Conservation (phyloP, 1,139 yeast genomes). For the Pichia sp. region DNA sequence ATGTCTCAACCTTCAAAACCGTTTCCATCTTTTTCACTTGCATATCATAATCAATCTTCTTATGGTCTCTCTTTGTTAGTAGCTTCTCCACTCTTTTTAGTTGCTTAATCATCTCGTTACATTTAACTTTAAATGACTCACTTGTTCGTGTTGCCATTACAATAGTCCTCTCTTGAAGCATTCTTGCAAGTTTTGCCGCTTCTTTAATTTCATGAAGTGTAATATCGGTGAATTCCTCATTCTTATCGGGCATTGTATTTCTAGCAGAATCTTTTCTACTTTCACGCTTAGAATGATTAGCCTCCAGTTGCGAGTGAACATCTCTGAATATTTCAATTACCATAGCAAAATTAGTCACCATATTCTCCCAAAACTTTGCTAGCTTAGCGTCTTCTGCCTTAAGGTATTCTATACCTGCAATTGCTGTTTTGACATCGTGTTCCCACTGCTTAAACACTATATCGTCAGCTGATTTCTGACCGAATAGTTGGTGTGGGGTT, state of each 20-base stretch:
- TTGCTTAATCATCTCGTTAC: constrained; percentile 35
- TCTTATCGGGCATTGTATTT: constrained; percentile 11
- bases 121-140: constrained; percentile 29
- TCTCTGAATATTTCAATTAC: constrained; percentile 31
- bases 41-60: constrained; percentile 37
- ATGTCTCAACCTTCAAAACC: constrained; percentile 29
- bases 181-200: constrained; percentile 27
- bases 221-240: constrained; percentile 22
- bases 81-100: constrained; percentile 35
- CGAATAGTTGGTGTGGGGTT: constrained; percentile 28
- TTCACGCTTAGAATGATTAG: too few relatives aligned
- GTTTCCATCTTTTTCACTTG: constrained; percentile 35
- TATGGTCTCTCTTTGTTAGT: constrained; percentile 38
- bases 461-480: constrained; percentile 32
- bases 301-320: constrained; percentile 28
- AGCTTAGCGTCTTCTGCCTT: constrained; percentile 32
- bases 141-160: constrained; percentile 30
- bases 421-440: constrained; percentile 36
- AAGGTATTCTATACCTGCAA: constrained; percentile 39
- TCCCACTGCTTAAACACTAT: constrained; percentile 37
- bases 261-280: background rate
- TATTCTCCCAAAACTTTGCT: constrained; percentile 32
- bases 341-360: constrained; percentile 32
- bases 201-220: constrained; percentile 25
- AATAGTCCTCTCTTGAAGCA: constrained; percentile 29